A percentile compares a stretch with the other conserved stretches of the same genome.
Conservation (phyloP, 176 grass and related monocot genomes). For the Oryza glumipatula region DNA sequence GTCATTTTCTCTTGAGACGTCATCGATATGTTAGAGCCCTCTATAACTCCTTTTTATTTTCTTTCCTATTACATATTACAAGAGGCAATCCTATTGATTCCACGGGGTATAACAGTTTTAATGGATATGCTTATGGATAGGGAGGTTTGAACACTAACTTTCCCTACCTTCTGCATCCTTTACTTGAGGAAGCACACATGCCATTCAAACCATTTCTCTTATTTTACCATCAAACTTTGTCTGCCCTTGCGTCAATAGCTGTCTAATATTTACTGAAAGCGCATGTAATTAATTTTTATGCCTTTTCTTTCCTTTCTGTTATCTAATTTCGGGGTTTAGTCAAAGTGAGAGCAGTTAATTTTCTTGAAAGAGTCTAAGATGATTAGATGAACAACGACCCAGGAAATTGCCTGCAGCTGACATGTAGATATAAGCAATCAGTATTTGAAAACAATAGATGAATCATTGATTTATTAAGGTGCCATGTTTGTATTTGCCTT, state of each 20-base stretch:
- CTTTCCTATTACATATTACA: slow-evolving; percentile 75
- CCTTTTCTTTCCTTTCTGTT: neutral
- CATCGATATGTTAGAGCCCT: slow-evolving; percentile 14
- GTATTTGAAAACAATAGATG: no score
- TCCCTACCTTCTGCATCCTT: neutral
- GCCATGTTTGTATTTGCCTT: no score
- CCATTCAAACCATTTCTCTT: slow-evolving; percentile 18
- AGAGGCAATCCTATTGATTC: slow-evolving; percentile 96
- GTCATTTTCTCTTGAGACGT: slow-evolving; percentile 41
- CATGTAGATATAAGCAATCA: no score
- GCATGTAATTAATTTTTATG: neutral
- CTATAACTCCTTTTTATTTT: slow-evolving; percentile 30
- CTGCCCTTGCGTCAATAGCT: neutral
- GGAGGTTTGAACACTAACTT: slow-evolving; percentile 58
- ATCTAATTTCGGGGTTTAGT: no score
- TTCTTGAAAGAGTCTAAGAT: no score
- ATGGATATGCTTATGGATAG: slow-evolving; percentile 99
- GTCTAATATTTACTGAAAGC: neutral
- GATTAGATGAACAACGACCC: no score
- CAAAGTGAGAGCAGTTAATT: no score
- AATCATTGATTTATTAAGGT: no score
- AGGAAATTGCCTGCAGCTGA: no score
- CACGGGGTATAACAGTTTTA: slow-evolving; percentile 93
- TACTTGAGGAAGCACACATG: slow-evolving; percentile 29
- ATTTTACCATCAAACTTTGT: neutral